These are phyloP conservation scores for Peziza echinospora DNA, from an alignment of 495 filamentous ascomycete species.

Conservation along the genomic window DNA sequence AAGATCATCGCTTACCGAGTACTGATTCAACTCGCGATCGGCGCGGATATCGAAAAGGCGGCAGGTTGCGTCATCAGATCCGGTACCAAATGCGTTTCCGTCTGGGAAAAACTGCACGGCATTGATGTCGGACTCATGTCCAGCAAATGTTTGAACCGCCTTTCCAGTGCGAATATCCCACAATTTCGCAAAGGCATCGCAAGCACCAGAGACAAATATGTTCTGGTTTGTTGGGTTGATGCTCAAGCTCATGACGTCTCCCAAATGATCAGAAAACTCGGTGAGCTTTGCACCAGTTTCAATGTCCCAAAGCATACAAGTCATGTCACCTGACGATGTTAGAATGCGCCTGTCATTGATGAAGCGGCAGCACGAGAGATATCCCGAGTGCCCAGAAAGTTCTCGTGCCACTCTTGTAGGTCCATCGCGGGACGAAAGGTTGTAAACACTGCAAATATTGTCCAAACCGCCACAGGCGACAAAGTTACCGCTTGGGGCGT, in stretches of 20 bases:
- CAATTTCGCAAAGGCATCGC: constrained; percentile 93
- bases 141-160: constrained; percentile 94
- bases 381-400: constrained; percentile 89
- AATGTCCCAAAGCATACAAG: constrained; percentile 99
- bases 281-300: constrained; percentile 93
- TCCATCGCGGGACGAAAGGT: constrained; percentile 85
- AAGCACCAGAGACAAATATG: constrained; percentile 95
- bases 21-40: constrained; percentile 86
- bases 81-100: constrained; percentile 94
- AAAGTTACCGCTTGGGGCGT: constrained; percentile 93
- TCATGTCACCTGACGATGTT: constrained; percentile 98
- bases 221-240: constrained; percentile 98
- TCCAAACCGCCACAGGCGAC: constrained; percentile 96
- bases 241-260: constrained; percentile 99
- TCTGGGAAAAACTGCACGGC: constrained; percentile 99
- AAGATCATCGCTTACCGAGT: constrained; percentile 53
- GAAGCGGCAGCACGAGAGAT: constrained; percentile 95
- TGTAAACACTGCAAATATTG: constrained; percentile 99
- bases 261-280: constrained; percentile 94
- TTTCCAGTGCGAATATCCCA: constrained; percentile 98
- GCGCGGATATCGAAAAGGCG: constrained; percentile 94
- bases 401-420: constrained; percentile 92
- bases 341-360: constrained; percentile 97
- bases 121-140: constrained; percentile 98
- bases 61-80: constrained; percentile 94